These are phyloP conservation scores for Leptomonas seymouri DNA, from an alignment of 208 protist species.

Conservation along the genomic window DNA sequence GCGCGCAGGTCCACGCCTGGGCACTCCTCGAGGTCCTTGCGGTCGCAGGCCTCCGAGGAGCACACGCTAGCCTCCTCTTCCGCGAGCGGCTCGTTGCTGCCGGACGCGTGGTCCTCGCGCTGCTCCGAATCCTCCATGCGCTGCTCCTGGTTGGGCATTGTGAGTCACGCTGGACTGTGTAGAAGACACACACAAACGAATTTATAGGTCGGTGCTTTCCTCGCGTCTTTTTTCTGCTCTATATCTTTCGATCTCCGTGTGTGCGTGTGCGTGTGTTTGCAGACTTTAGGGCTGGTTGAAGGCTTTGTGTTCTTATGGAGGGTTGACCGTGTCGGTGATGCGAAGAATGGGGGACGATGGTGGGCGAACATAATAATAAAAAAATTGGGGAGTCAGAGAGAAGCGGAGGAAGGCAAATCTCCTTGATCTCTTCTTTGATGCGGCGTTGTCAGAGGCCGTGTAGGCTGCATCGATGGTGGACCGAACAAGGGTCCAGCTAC, in stretches of 20 bases:
- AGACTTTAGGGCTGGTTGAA: not conserved
- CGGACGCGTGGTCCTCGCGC: slow-evolving; percentile 14
- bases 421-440: no score
- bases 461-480: no score
- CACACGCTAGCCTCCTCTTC: slow-evolving; percentile 14
- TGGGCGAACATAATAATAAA: no score
- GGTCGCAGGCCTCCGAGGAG: slow-evolving; percentile 18
- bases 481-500: no score
- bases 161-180: no score
- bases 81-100: slow-evolving; percentile 12
- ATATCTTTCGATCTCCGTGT: not conserved
- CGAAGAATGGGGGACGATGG: no score
- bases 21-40: slow-evolving; percentile 30
- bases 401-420: no score
- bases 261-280: slow-evolving; percentile 1
- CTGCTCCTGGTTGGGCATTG: slow-evolving; percentile 3
- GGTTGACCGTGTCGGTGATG: no score
- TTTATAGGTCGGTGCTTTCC: no score
- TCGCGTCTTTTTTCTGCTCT: not conserved
- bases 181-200: no score
- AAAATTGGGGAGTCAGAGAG: no score
- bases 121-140: slow-evolving; percentile 10
- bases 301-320: not conserved
- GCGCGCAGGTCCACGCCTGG: slow-evolving; percentile 44
- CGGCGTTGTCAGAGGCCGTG: no score